Evolutionary conservation across 768 basidiomycete genomes (phyloP).

Genomic region (Mycena pura): DNA sequence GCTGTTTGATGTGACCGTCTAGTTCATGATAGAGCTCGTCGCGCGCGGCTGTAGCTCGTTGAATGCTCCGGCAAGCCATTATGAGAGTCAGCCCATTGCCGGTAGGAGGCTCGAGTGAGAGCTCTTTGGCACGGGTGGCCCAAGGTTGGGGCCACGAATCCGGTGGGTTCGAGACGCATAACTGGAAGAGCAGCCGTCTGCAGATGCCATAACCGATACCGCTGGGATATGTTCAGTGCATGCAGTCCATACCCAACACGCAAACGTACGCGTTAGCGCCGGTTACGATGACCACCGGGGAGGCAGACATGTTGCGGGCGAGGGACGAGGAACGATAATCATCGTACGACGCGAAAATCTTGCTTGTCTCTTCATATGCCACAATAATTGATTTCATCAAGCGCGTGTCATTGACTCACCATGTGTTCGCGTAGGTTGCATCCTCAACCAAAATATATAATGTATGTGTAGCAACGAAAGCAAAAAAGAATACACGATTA

Average conservation of each 20-base stretch:
- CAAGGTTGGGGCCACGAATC: constrained; percentile 59
- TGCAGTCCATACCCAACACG: not conserved
- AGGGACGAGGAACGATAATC: constrained; percentile 1
- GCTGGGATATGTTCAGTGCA: constrained; percentile 44
- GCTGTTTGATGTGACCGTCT: constrained; percentile 56
- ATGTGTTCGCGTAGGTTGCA: too few species aligned
- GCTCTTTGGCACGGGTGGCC: constrained; percentile 33
- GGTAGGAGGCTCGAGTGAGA: constrained; percentile 7
- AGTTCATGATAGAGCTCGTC: constrained; percentile 57
- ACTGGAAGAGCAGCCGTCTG: constrained; percentile 74
- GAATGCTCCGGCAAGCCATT: constrained; percentile 77
- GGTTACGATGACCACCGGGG: constrained; percentile 68
- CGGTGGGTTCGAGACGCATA: constrained; percentile 56
- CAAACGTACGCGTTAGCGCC: constrained; percentile 72
- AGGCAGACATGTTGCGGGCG: constrained; percentile 34
- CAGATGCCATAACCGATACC: constrained; percentile 88
- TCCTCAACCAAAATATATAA: constrained; percentile 13
- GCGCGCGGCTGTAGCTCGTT: constrained; percentile 68
- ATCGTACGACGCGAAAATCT: constrained; percentile 9
- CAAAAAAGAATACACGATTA: constrained; percentile 31
- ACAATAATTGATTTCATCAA: too few species aligned
- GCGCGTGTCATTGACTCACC: too few species aligned
- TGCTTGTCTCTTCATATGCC: not conserved
- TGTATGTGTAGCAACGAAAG: constrained; percentile 23
- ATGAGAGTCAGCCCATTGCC: constrained; percentile 73